Evolutionary conservation across 2,329 filamentous ascomycete species (phyloP), one percentile per base, ranked within the genome.

Genomic region (Colletotrichum camelliae): DNA sequence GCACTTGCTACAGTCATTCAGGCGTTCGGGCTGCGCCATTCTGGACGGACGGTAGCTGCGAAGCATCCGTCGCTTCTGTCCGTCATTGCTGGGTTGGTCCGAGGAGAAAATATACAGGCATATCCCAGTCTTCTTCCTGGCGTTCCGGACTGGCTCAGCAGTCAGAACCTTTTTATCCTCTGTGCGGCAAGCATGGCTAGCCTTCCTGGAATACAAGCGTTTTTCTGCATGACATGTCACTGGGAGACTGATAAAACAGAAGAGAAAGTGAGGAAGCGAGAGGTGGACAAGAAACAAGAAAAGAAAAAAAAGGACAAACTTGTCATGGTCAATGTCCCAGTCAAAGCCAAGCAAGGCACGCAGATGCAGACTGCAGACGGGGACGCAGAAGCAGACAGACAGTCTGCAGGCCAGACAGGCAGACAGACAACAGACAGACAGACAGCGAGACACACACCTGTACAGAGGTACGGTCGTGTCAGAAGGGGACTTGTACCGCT

Each of bases 401-500:
- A 57, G 52, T 16, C 21, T 21, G 52, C 60, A 72, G 37, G 55
- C 37, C 37, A 39, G 37, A 39, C 16, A 31, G n/a, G 9, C 24
- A 60, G 72, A 61, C 48, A 33, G 61, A 29, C 29, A 29, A 21
- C 21, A 21, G 21, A 24, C 24, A 24, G 18, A 21, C 24, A 60
- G 72, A 61, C 48, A 33, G 61, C 37, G 31, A 70, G 39, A 67
- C 37, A 55, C 52, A 67, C 37, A 55, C 21, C n/a, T 27, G 24
- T 27, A 57, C 52, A 57, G n/a, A 57, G 68, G 72, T 72, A 64
- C 68, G 29, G 39, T 43, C n/a, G 68, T 61, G 69, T 64, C 69
- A 72, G 62, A 55, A 67, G 39, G 62, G 69, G 16, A 72, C 73
- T 72, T 75, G 73, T 75, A 75, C 73, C 43, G 70, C 57, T 68